Base-by-base conservation (phyloP, 129 eudicot species). In the Pittosporum tobira region DNA sequence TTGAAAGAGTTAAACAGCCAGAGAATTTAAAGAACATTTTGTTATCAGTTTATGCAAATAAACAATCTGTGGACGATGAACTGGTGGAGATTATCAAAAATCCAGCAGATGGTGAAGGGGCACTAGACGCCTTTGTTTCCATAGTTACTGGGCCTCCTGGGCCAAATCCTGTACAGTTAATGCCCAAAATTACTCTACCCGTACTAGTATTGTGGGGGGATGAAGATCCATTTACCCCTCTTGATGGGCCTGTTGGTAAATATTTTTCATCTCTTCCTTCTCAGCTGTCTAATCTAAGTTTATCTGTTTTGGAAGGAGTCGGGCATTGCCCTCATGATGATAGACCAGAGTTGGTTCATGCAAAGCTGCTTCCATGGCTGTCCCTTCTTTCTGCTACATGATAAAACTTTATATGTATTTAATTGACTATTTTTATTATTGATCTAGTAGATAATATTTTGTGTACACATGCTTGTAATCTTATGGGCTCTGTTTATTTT, bases 251-350 rank as follows among this genome's bases (percentile, higher is more conserved):
- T 9, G 94, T 90, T 43, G 98, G 95, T 57, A 85, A 76, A 78
- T 90, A 83, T 67, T 90, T 90, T 52, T 77, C 84, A 7, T 77
- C 89, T 4, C 46, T 86, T 44, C 80, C 95, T 1, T 48, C 84
- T 44, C 61, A 49, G 25, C 50, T 37, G 25, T 61, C 81, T 34
- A 82, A 85, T 62, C 51, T 86, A 5, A 76, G 62, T 38, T 86
- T 86, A 18, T 66, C 31, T 67, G 69, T 86, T 43, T 63, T 90
- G 54, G 64, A 64, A 71, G 94, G 94, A 15, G 95, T 86, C n/a
- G 98, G 98, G 12, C 95, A 90, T 62, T 90, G 98, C 47, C 98
- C 98, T 47, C 98, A 90, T 62, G 98, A 90, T 62, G 98, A 90
- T 53, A 80, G 94, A 67, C 98, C 98, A 28, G 86, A 80, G 19